Evolutionary conservation across 2,329 filamentous ascomycete species (phyloP).

Genomic region (Cytospora leucostoma): DNA sequence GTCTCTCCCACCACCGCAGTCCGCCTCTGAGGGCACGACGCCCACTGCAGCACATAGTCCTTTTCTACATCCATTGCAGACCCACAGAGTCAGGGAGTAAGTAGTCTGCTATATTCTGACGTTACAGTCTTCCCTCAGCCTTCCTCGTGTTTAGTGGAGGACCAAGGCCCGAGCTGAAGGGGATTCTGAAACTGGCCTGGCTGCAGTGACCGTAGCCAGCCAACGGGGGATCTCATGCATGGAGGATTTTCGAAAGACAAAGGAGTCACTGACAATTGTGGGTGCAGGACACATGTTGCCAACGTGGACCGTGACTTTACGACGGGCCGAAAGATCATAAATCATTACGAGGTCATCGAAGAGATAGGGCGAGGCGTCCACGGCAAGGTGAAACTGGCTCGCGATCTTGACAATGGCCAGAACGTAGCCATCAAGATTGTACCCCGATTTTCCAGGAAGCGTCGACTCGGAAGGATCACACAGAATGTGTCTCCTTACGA

Average conservation of each 20-base stretch:
- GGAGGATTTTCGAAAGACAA: background rate
- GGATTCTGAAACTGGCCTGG: background rate
- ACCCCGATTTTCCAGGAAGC: conserved; percentile 89
- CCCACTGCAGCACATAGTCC: conserved; percentile 57
- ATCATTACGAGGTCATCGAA: conserved; percentile 95
- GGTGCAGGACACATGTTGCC: conserved; percentile 76
- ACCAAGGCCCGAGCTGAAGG: background rate
- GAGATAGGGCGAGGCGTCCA: conserved; percentile 95
- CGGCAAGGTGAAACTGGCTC: conserved; percentile 94
- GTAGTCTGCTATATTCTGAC: conserved; percentile 37
- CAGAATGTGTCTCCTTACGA: conserved; percentile 62
- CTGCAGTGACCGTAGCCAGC: background rate
- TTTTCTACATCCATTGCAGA: conserved; percentile 70
- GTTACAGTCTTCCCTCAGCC: conserved; percentile 9
- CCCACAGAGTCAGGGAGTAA: conserved; percentile 75
- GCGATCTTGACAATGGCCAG: conserved; percentile 72
- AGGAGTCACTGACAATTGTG: conserved; percentile 11
- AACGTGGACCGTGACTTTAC: conserved; percentile 86
- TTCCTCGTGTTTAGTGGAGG: background rate
- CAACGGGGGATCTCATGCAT: background rate
- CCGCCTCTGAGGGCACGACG: conserved; percentile 56
- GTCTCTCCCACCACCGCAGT: conserved; percentile 41
- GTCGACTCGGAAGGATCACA: conserved; percentile 82
- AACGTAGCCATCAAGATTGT: conserved; percentile 99
- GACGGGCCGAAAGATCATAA: conserved; percentile 94